These are phyloP conservation scores for Paramyrothecium sp. DNA, from an alignment of 2,329 filamentous ascomycete species.

Conservation along the genomic window DNA sequence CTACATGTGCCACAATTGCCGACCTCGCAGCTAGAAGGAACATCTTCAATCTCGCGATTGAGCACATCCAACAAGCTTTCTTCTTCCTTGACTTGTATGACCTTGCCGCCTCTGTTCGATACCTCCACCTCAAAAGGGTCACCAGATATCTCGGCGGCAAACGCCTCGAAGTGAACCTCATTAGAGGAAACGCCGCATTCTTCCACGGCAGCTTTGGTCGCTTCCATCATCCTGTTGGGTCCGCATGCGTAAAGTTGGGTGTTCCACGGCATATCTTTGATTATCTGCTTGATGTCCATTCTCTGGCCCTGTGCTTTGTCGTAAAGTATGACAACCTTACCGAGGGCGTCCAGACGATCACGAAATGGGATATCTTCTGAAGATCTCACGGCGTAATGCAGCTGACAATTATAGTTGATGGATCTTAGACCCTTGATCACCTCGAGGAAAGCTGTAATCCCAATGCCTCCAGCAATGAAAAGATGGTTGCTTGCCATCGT, in stretches of 20 bases:
- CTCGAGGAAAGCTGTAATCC: constrained; percentile 62
- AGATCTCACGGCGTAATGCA: constrained; percentile 60
- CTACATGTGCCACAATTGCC: constrained; percentile 55
- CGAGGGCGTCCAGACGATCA: constrained; percentile 41
- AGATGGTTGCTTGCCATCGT: constrained; percentile 54
- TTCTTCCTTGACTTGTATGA: constrained; percentile 44
- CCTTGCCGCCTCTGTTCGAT: constrained; percentile 32
- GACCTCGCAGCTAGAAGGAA: constrained; percentile 51
- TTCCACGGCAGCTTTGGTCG: constrained; percentile 38
- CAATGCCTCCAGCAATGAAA: constrained; percentile 64
- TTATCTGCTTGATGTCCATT: constrained; percentile 51
- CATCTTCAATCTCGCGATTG: constrained; percentile 36
- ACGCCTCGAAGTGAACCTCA: constrained; percentile 62
- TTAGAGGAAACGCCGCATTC: constrained; percentile 40
- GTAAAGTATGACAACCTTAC: constrained; percentile 47
- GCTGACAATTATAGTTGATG: constrained; percentile 47
- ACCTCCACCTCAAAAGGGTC: constrained; percentile 61
- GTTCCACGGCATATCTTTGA: constrained; percentile 47
- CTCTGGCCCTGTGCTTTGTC: constrained; percentile 48
- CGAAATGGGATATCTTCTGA: constrained; percentile 53
- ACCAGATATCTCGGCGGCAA: constrained; percentile 50
- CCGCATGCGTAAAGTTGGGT: constrained; percentile 63
- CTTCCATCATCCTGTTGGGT: constrained; percentile 55
- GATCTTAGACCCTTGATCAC: constrained; percentile 39
- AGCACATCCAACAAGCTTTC: constrained; percentile 51